Base-by-base conservation (phyloP, 371 early-diverging fungal species). In the Thermomucor indicae-seudaticae region DNA sequence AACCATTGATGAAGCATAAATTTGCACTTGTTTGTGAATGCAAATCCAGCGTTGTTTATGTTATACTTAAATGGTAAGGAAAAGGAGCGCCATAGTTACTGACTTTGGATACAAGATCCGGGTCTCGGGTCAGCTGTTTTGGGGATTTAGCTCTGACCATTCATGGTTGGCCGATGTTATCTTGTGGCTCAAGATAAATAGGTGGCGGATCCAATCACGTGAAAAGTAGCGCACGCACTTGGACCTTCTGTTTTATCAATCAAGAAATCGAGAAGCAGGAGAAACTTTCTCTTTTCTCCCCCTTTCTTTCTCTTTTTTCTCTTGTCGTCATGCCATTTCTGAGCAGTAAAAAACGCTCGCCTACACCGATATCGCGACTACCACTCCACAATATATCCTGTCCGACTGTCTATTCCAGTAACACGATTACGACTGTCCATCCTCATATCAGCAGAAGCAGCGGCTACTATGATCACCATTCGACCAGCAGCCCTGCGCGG, bases 371-470 rank as follows among this genome's bases (percentile, higher is more conserved):
- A 24, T 57, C 58, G 12, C 58, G 52, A 16, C 58, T 55, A 10
- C 49, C 55, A 23, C 24, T 48, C n/a, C n/a, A n/a, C n/a, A 57
- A 51, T 57, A 37, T 48, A 29, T 57, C 58, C 22, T 39, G 52
- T 23, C 58, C 58, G 19, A 48, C 51, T 19, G 58, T 57, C 1
- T 54, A 54, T 19, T 47, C 31, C 34, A 32, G 25, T 29, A 24
- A 31, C 25, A 55, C 31, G 25, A 37, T 48, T 8, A 30, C 17
- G 4, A 17, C 23, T 22, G 16, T 31, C 20, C 51, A 51, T 11
- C 55, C 55, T 32, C 55, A 43, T 22, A 29, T 55, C 23, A 55
- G 43, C 34, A 46, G 55, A 23, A 47, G 55, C 20, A 48, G 49
- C 12, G 55, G 43, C 12, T 55, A 55, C 40, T 19, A 23, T n/a